A percentile compares a stretch with the other conserved stretches of the same genome.
Evolutionary conservation across 2,329 filamentous ascomycete species (phyloP).

Genomic region (Aspergillus pseudonomiae): DNA sequence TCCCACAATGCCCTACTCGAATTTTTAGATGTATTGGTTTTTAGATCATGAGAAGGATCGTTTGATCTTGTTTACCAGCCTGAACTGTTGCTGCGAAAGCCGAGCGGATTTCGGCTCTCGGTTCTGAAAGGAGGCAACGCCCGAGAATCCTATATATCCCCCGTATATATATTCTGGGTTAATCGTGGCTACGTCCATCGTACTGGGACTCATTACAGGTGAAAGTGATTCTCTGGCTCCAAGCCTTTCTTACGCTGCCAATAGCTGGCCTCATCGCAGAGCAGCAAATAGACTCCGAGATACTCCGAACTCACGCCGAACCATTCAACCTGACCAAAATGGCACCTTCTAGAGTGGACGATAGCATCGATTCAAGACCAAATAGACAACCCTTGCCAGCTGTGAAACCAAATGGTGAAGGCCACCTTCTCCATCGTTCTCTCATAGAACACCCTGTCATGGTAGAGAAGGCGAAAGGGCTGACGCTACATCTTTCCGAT

Average conservation of each 20-base stretch:
- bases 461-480: not conserved
- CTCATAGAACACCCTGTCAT: not conserved
- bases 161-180: not conserved
- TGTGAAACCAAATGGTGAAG: not conserved
- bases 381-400: not conserved
- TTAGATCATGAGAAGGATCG: not conserved
- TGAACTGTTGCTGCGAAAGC: not conserved
- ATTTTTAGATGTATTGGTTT: not conserved
- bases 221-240: not conserved
- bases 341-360: not conserved
- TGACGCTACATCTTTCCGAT: not conserved
- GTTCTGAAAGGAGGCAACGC: not conserved
- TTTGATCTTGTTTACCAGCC: not conserved
- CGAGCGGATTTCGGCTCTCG: not conserved
- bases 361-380: not conserved
- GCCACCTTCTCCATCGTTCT: constrained; percentile 6
- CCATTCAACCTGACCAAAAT: not conserved
- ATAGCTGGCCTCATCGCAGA: not conserved
- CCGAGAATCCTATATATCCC: no score
- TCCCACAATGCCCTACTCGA: not conserved
- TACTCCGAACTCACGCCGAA: not conserved
- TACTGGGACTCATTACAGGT: no score
- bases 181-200: no score
- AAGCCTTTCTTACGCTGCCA: not conserved
- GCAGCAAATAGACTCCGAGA: not conserved